Percentiles rank a stretch among this genome's conserved stretches.
Conservation (phyloP, 345 rosid genomes). For the Arabis alpina region DNA sequence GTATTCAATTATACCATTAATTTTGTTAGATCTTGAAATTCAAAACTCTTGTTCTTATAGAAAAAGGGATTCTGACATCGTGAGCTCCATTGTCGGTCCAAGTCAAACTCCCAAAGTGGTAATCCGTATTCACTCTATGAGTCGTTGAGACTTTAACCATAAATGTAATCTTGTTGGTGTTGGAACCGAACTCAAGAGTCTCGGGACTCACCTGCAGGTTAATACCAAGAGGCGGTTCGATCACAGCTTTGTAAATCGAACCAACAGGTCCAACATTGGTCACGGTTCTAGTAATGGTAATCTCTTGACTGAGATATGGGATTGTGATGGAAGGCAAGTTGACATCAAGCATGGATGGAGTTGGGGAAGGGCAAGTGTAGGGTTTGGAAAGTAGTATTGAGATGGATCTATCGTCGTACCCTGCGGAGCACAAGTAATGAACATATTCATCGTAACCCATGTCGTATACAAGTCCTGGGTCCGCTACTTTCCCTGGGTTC, state of each 20-base stretch:
- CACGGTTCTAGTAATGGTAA: constrained; percentile 60
- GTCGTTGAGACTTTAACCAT: constrained; percentile 39
- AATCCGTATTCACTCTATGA: constrained; percentile 48
- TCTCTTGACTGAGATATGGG: constrained; percentile 54
- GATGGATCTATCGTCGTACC: constrained; percentile 58
- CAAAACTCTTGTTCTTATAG: constrained; percentile 52
- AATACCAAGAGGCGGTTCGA: constrained; percentile 60
- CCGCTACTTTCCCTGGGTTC: constrained; percentile 53
- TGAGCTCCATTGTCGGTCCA: constrained; percentile 59
- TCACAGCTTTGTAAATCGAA: constrained; percentile 54
- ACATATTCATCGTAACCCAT: constrained; percentile 51
- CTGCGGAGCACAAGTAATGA: constrained; percentile 61
- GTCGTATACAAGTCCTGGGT: constrained; percentile 70
- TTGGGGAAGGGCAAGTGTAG: constrained; percentile 53
- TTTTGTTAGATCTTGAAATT: constrained; percentile 33
- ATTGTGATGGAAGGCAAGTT: constrained; percentile 74
- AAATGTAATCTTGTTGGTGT: constrained; percentile 39
- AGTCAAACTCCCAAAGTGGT: constrained; percentile 64
- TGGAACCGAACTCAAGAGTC: constrained; percentile 57
- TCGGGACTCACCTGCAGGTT: constrained; percentile 55
- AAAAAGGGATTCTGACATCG: constrained; percentile 55
- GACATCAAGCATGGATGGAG: constrained; percentile 51
- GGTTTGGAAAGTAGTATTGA: constrained; percentile 47
- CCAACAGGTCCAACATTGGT: constrained; percentile 64
- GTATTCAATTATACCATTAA: background rate